phyloP scores from a whole-genome alignment of 139 green algal genomes.

The Closterium sp. region DNA sequence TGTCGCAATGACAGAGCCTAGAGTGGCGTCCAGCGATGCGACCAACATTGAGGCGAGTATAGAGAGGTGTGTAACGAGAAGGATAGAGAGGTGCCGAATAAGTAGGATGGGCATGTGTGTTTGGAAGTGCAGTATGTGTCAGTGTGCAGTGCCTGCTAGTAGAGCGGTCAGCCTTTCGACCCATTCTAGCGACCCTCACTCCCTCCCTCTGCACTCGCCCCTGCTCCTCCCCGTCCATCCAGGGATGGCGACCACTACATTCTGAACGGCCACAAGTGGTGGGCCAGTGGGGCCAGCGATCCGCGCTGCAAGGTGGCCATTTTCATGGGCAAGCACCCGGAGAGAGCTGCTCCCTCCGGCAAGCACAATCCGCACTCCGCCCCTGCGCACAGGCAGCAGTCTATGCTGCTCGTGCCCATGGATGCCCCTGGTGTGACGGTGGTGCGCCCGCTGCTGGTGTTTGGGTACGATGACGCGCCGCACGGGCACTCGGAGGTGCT shows the following conservation, averaged over 20 bases:
- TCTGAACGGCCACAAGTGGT: conserved; percentile 93
- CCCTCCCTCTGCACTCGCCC: background rate
- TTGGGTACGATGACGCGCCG: conserved; percentile 92
- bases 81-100: too few species aligned
- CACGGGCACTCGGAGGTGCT: conserved; percentile 92
- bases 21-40: conserved; percentile 89
- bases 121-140: too few species aligned
- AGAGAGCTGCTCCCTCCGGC: background rate
- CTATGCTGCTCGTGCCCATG: conserved; percentile 93
- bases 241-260: conserved; percentile 55
- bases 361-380: background rate
- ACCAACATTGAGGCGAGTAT: conserved; percentile 84
- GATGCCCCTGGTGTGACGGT: conserved; percentile 67
- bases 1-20: conserved; percentile 97
- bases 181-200: background rate
- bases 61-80: too few species aligned
- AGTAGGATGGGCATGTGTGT: too few species aligned
- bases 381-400: conserved; percentile 79
- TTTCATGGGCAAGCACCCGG: conserved; percentile 81
- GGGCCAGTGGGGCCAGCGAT: conserved; percentile 67
- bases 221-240: background rate
- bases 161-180: too few species aligned
- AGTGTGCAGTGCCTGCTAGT: too few species aligned
- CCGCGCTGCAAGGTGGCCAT: conserved; percentile 71
- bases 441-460: conserved; percentile 60